Evolutionary conservation across 768 basidiomycete species (phyloP).

Genomic region (Sarcodon aspratus): DNA sequence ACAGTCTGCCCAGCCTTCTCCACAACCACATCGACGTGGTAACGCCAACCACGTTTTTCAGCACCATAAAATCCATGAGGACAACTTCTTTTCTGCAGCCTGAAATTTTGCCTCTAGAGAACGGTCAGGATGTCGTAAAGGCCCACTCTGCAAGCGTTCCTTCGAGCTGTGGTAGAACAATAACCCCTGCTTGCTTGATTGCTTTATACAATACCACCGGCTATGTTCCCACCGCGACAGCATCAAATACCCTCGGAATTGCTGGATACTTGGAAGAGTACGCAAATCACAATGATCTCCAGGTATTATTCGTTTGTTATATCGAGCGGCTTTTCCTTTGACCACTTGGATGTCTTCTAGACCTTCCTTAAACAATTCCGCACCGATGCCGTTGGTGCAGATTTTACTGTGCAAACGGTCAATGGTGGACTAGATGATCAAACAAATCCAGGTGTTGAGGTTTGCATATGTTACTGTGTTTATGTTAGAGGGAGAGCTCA

Average conservation of each 20-base stretch:
- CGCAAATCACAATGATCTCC: conserved; percentile 46
- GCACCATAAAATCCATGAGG: conserved; percentile 40
- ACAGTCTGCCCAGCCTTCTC: conserved; percentile 44
- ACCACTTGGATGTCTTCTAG: conserved; percentile 39
- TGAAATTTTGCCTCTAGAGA: conserved; percentile 21
- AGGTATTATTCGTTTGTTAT: conserved; percentile 25
- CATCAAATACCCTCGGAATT: conserved; percentile 20
- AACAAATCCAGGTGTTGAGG: conserved; percentile 43
- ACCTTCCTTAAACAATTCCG: conserved; percentile 44
- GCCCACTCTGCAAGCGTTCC: conserved; percentile 23
- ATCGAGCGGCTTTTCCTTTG: conserved; percentile 29
- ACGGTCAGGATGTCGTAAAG: conserved; percentile 5
- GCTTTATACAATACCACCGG: conserved; percentile 22
- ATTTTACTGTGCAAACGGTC: conserved; percentile 15
- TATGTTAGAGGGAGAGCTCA: neutral
- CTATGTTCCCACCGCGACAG: conserved; percentile 18
- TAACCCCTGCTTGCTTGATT: conserved; percentile 23
- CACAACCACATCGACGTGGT: conserved; percentile 46
- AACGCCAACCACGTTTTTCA: conserved; percentile 52
- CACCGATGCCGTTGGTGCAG: conserved; percentile 28
- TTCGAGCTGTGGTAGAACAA: conserved; percentile 26
- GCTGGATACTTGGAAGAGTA: conserved; percentile 46
- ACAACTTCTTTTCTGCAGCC: conserved; percentile 28
- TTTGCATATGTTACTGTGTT: conserved; percentile 26
- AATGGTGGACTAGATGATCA: conserved; percentile 35